Percentiles rank a stretch among this genome's conserved stretches.
Evolutionary conservation across 768 basidiomycete species (phyloP).

Genomic region (Daedaleopsis sinensis): DNA sequence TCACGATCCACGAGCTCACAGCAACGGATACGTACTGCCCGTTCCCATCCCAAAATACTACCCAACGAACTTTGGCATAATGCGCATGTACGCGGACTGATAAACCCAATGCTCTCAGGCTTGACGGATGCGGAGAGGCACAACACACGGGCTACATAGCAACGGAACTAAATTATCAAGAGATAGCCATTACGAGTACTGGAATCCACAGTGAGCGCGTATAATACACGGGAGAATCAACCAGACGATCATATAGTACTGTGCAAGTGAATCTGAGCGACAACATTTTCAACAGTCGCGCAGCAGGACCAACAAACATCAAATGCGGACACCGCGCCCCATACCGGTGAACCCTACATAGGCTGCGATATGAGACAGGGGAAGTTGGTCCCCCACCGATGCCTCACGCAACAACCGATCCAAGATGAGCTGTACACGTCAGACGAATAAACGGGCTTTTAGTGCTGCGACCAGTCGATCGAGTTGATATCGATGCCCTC

Average conservation of each 20-base stretch:
- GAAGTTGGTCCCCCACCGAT: too few species aligned
- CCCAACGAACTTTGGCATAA: not conserved
- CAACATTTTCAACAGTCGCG: too few species aligned
- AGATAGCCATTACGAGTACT: conserved; percentile 9
- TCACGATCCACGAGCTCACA: too few species aligned
- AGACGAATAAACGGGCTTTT: conserved; percentile 17
- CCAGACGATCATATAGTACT: conserved; percentile 19
- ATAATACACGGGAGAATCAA: conserved; percentile 16
- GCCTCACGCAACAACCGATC: not conserved
- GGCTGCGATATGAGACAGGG: too few species aligned
- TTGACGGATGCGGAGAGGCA: too few species aligned
- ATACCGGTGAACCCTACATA: too few species aligned
- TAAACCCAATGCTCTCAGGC: too few species aligned
- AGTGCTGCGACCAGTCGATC: conserved; percentile 90
- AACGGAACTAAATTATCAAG: not conserved
- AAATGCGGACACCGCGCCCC: too few species aligned
- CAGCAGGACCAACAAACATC: not conserved
- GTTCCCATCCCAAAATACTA: not conserved
- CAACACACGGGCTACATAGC: not conserved
- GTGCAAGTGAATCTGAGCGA: not conserved
- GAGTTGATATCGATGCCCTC: conserved; percentile 96
- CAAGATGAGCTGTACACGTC: not conserved
- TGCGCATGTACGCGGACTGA: not conserved
- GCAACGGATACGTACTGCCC: not conserved
- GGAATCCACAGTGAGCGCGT: conserved; percentile 12